Evolutionary conservation across 140 eudicot species (phyloP).

Genomic region (Senecio squalidus): DNA sequence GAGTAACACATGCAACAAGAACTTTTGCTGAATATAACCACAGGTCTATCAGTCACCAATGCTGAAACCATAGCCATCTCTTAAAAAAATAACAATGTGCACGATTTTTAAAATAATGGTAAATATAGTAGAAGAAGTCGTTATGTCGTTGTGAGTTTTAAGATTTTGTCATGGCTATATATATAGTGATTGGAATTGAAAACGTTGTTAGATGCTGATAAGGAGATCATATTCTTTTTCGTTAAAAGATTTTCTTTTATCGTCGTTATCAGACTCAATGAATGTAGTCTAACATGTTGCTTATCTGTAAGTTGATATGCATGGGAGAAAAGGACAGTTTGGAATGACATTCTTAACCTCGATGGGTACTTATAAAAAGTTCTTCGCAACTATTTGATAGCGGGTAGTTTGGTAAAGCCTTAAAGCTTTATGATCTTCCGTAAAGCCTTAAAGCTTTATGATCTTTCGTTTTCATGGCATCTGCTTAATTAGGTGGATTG

Average conservation of each 20-base stretch:
- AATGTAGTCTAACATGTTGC: background rate
- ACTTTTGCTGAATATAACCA: conserved; percentile 45
- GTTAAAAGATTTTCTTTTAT: background rate
- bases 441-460: conserved; percentile 10
- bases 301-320: conserved; percentile 1
- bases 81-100: background rate
- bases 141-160: conserved; percentile 18
- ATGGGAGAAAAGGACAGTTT: background rate
- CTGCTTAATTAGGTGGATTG: conserved; percentile 19
- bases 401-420: conserved; percentile 13
- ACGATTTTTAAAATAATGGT: background rate
- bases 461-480: conserved; percentile 10
- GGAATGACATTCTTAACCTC: background rate
- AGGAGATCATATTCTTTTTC: conserved; percentile 25
- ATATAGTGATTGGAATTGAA: conserved; percentile 22
- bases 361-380: background rate
- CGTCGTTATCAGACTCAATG: conserved; percentile 2
- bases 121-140: conserved; percentile 4
- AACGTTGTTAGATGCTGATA: conserved; percentile 13
- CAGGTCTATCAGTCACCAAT: conserved; percentile 31
- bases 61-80: conserved; percentile 27
- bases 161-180: conserved; percentile 17
- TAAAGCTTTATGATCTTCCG: background rate
- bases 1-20: conserved; percentile 50
- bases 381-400: conserved; percentile 1